These are phyloP conservation scores for Candolleomyces eurysporus DNA, from an alignment of 768 basidiomycete species.

Conservation along the genomic window DNA sequence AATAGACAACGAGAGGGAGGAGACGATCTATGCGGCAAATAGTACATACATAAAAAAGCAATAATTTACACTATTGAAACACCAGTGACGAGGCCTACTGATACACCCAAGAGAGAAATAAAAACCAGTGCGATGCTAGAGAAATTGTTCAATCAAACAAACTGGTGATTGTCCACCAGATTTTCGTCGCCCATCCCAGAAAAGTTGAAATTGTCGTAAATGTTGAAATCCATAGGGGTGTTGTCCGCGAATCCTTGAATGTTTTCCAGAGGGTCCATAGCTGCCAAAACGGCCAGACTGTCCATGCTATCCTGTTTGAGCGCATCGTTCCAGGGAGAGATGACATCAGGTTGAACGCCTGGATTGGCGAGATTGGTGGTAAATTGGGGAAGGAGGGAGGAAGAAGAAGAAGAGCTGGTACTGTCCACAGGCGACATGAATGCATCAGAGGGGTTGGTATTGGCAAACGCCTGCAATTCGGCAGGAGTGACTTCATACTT, in stretches of 20 bases:
- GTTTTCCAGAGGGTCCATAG: slow-evolving; percentile 13
- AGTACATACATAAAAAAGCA: neutral
- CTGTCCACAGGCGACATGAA: slow-evolving; percentile 35
- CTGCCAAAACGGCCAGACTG: slow-evolving; percentile 14
- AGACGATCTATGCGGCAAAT: neutral
- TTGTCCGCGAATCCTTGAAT: slow-evolving; percentile 21
- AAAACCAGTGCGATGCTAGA: neutral
- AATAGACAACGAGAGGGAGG: slow-evolving; percentile 1
- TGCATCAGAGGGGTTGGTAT: slow-evolving; percentile 23
- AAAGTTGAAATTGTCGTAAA: slow-evolving; percentile 27
- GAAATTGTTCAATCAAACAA: slow-evolving; percentile 13
- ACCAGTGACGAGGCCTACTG: neutral
- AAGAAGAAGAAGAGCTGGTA: slow-evolving; percentile 19
- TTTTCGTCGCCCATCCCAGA: slow-evolving; percentile 23
- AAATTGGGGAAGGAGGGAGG: slow-evolving; percentile 20
- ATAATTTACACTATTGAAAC: slow-evolving; percentile 9
- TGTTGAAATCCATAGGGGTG: slow-evolving; percentile 22
- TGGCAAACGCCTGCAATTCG: slow-evolving; percentile 21
- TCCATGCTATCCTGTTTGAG: slow-evolving; percentile 14
- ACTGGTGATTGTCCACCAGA: slow-evolving; percentile 24
- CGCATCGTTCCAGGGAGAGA: slow-evolving; percentile 7
- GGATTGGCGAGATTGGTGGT: slow-evolving; percentile 7
- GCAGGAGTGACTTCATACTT: slow-evolving; percentile 27
- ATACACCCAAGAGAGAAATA: slow-evolving; percentile 2
- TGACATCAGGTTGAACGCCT: neutral